These are phyloP conservation scores for Fraxinus dipetala DNA, from an alignment of 305 asterid genomes.

Conservation along the genomic window DNA sequence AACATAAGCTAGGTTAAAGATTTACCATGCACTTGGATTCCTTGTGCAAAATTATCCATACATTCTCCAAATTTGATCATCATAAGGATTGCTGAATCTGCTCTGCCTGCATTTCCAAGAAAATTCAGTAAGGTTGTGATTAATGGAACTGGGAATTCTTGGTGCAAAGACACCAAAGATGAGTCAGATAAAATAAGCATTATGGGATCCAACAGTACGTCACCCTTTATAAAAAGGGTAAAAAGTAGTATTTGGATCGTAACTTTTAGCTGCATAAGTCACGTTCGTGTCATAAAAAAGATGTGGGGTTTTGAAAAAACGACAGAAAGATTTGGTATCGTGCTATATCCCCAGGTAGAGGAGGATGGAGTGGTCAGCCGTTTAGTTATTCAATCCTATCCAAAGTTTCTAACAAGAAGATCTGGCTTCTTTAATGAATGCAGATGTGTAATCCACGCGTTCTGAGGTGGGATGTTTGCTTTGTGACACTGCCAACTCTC, in stretches of 20 bases:
- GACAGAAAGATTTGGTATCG: not conserved
- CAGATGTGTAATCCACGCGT: conserved; percentile 1
- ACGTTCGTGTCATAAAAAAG: conserved; percentile 35
- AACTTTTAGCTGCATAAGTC: conserved; percentile 34
- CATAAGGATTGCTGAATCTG: conserved; percentile 25
- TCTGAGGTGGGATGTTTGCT: conserved; percentile 11
- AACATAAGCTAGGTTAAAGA: not conserved
- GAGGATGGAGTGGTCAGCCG: not conserved
- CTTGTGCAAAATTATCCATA: conserved; percentile 28
- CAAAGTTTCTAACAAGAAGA: not conserved
- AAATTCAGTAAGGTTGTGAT: not conserved
- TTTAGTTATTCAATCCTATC: not conserved
- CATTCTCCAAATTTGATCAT: conserved; percentile 35
- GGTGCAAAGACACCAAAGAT: not conserved
- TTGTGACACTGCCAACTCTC: not conserved
- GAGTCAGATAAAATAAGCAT: not conserved
- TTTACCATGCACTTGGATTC: conserved; percentile 35
- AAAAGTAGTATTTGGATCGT: conserved; percentile 9
- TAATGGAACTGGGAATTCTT: not conserved
- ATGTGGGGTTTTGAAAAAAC: not conserved
- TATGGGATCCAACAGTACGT: not conserved
- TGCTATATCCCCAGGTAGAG: not conserved
- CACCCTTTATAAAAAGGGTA: conserved; percentile 9
- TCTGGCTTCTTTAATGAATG: not conserved
- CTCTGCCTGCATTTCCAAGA: conserved; percentile 28